Evolutionary conservation across 2,329 filamentous ascomycete species (phyloP).

Genomic region (Penicillium brasilianum): DNA sequence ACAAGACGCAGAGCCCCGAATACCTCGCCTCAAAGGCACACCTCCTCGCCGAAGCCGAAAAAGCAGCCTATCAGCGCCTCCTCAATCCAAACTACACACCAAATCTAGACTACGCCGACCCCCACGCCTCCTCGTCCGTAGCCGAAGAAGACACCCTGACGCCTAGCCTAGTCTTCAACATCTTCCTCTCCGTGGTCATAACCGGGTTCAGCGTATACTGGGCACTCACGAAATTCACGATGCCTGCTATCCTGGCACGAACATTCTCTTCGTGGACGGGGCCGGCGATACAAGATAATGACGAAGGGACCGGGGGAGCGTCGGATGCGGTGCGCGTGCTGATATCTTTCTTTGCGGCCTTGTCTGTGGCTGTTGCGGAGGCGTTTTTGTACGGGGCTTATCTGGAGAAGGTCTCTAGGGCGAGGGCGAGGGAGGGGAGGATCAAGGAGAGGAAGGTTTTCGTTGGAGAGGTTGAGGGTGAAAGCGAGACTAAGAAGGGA

Average conservation of each 20-base stretch:
- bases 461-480: slow-evolving; percentile 19
- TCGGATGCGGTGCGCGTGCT: slow-evolving; percentile 45
- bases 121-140: slow-evolving; percentile 33
- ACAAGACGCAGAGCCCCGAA: slow-evolving; percentile 64
- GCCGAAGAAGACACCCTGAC: slow-evolving; percentile 43
- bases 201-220: slow-evolving; percentile 56
- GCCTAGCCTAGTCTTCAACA: slow-evolving; percentile 77
- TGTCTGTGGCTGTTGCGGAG: slow-evolving; percentile 54
- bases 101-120: slow-evolving; percentile 49
- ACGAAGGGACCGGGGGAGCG: slow-evolving; percentile 15
- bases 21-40: slow-evolving; percentile 88
- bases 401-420: slow-evolving; percentile 47
- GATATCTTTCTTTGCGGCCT: slow-evolving; percentile 45
- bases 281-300: slow-evolving; percentile 1
- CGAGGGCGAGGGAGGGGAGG: slow-evolving; percentile 19
- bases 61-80: slow-evolving; percentile 81
- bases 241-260: slow-evolving; percentile 37
- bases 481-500: not conserved
- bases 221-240: slow-evolving; percentile 46
- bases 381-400: slow-evolving; percentile 54
- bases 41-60: slow-evolving; percentile 81
- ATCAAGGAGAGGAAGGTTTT: slow-evolving; percentile 22
- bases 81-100: slow-evolving; percentile 61
- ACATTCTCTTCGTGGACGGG: slow-evolving; percentile 27
- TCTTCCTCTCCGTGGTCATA: slow-evolving; percentile 82